Conservation (phyloP, 2,329 filamentous ascomycete genomes). For the Ophioceras dolichostomum region DNA sequence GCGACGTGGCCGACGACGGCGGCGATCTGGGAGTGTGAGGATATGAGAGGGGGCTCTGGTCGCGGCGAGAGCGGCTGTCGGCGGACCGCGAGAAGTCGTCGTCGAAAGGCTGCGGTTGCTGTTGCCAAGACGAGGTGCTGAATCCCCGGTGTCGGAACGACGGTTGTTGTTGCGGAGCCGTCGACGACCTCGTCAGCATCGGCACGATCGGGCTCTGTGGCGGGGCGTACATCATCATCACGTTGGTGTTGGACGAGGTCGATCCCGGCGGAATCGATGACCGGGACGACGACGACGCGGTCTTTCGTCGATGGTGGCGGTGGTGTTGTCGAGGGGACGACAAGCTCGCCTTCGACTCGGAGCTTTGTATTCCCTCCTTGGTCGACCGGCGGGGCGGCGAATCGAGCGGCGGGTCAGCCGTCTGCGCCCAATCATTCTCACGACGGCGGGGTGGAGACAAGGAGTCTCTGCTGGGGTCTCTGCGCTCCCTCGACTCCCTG, state of each 20-base stretch:
- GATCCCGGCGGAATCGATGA: slow-evolving; percentile 11
- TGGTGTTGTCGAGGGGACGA: slow-evolving; percentile 7
- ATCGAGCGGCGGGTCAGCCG: slow-evolving; percentile 11
- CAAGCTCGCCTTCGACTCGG: slow-evolving; percentile 6
- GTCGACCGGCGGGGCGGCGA: slow-evolving; percentile 17
- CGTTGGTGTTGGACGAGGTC: slow-evolving; percentile 12
- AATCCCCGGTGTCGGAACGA: slow-evolving; percentile 5
- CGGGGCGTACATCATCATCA: no score
- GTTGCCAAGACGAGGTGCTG: no score
- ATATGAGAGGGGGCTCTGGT: slow-evolving; percentile 21
- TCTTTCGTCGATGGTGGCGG: slow-evolving; percentile 6
- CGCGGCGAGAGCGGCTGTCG: slow-evolving; percentile 15
- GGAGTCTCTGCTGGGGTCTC: neutral
- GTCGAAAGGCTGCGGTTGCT: slow-evolving; percentile 7
- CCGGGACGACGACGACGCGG: slow-evolving; percentile 4
- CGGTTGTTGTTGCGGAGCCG: slow-evolving; percentile 7
- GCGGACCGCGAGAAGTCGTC: slow-evolving; percentile 13
- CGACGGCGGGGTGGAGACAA: slow-evolving; percentile 3
- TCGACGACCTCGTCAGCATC: slow-evolving; percentile 7
- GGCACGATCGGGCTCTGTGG: slow-evolving; percentile 12
- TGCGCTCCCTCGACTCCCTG: neutral
- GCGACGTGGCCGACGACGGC: slow-evolving; percentile 20
- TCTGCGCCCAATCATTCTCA: slow-evolving; percentile 15
- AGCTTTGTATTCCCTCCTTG: slow-evolving; percentile 14
- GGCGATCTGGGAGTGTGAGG: slow-evolving; percentile 23